Evolutionary conservation across 139 green algal genomes (phyloP), one percentile per base, ranked within the genome.

Genomic region (Picochlorum sp.): DNA sequence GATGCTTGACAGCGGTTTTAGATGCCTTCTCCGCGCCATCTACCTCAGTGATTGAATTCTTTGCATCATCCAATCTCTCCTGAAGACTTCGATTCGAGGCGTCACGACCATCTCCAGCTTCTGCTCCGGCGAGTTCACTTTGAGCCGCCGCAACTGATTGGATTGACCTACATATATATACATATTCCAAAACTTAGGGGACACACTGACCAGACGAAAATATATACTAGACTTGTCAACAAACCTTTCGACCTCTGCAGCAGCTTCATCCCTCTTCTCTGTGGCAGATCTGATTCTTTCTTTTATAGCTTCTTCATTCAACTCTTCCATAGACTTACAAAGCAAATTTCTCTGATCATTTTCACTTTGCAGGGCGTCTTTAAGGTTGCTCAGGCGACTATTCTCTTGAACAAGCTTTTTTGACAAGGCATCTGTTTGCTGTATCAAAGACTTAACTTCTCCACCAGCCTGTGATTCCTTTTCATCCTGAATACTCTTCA

Each of bases 51-150:
- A 86, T 79, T 13, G 69, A 71, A 38, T 76, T 83, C 72, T 85
- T 57, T 1, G 85, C 80, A 58, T 93, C 85, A 6, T 75, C 76
- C 47, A 95, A 74, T 4, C 86, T 85, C 82, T 96, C 85, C 59
- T 82, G 65, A 37, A 94, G 49, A 64, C 76, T 90, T 10, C 73
- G 72, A 70, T 91, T 90, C 66, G 75, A 87, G 24, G 84, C 77
- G 50, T 95, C 85, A 14, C 90, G 79, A 6, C 89, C 85, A 56
- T 94, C 88, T 6, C 88, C 87, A 18, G 86, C 82, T 65, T 93
- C 79, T 1, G 84, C 89, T 18, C 89, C 87, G 56, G 84, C 72
- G 50, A 91, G 65, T 69, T 84, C 76, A 23, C 69, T 68, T 58
- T 83, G 47, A 11, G 80, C 84, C 1, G 80, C 82, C 21, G 79